Conservation (phyloP, 306 rosid species). For the Cucurbita pepo region DNA sequence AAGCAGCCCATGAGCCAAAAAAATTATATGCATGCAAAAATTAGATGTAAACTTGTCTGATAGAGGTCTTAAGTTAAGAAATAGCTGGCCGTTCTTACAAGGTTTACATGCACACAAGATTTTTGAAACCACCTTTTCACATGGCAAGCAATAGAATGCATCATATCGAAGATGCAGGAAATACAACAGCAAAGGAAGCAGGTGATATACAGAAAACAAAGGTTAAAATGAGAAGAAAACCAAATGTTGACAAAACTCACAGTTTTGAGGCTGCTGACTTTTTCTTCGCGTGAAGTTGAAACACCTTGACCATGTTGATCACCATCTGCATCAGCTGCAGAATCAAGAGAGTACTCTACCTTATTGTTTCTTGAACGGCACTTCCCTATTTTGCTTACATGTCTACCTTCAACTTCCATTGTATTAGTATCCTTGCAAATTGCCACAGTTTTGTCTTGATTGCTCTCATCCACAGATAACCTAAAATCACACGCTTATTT, state of each 20-base stretch:
- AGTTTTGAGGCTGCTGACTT: slow-evolving; percentile 94
- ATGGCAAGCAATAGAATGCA: not conserved
- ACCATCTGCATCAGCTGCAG: slow-evolving; percentile 64
- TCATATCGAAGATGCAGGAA: not conserved
- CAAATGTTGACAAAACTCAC: slow-evolving; percentile 30
- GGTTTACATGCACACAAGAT: not conserved
- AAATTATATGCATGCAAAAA: not conserved
- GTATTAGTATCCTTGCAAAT: slow-evolving; percentile 38
- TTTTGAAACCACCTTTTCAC: not conserved
- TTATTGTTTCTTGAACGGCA: slow-evolving; percentile 60
- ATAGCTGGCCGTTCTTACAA: not conserved
- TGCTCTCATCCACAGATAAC: slow-evolving; percentile 37
- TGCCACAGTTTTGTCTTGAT: slow-evolving; percentile 38
- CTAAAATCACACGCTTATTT: slow-evolving; percentile 12
- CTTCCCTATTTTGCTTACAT: slow-evolving; percentile 43
- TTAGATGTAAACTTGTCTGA: not conserved
- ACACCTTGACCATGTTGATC: slow-evolving; percentile 69
- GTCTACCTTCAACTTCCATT: slow-evolving; percentile 49
- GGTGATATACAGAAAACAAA: not conserved
- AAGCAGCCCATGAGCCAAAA: not conserved
- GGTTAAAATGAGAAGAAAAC: not conserved
- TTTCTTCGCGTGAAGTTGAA: slow-evolving; percentile 79
- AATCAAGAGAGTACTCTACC: slow-evolving; percentile 54
- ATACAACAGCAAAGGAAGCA: not conserved
- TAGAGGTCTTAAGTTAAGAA: not conserved